Conservation (phyloP, 2,329 filamentous ascomycete genomes). For the Ascochyta fabae region DNA sequence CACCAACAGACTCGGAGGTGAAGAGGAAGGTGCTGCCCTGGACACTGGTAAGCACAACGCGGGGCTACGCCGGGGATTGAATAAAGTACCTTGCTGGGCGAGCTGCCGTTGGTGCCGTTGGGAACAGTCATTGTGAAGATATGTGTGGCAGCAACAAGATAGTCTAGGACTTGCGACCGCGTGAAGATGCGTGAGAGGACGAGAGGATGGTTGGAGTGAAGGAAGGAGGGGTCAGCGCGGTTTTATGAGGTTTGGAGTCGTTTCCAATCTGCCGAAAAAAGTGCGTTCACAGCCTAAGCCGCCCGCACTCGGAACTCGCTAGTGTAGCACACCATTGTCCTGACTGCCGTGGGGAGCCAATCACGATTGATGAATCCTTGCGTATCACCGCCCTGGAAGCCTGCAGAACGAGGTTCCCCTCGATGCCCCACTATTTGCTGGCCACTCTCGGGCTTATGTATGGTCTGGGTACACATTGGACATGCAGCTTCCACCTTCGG, state of each 20-base stretch:
- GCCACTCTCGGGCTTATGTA: not conserved
- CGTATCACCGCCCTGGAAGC: conserved; percentile 13
- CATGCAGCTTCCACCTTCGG: too few relatives aligned
- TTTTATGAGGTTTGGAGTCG: conserved; percentile 32
- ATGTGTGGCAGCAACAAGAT: conserved; percentile 24
- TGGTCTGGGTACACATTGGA: too few relatives aligned
- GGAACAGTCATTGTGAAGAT: conserved; percentile 33
- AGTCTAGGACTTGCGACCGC: conserved; percentile 51
- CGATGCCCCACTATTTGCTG: conserved; percentile 9
- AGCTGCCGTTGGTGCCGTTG: conserved; percentile 31
- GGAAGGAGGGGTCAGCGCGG: conserved; percentile 37
- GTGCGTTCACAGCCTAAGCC: conserved; percentile 22
- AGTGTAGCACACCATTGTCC: conserved; percentile 12
- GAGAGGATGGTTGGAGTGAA: conserved; percentile 26
- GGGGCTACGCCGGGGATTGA: conserved; percentile 13
- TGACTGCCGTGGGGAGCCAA: conserved; percentile 28
- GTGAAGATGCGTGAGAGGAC: conserved; percentile 34
- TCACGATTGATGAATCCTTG: not conserved
- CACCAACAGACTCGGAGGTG: conserved; percentile 60
- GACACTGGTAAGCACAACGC: conserved; percentile 23
- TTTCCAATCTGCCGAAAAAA: conserved; percentile 38
- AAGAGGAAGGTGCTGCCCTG: conserved; percentile 53
- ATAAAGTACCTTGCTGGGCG: conserved; percentile 35
- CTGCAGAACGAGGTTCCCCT: conserved; percentile 25
- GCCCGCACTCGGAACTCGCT: conserved; percentile 11